phyloP scores from a whole-genome alignment of 2,329 filamentous ascomycete species.

The Graphilbum fragrans region DNA sequence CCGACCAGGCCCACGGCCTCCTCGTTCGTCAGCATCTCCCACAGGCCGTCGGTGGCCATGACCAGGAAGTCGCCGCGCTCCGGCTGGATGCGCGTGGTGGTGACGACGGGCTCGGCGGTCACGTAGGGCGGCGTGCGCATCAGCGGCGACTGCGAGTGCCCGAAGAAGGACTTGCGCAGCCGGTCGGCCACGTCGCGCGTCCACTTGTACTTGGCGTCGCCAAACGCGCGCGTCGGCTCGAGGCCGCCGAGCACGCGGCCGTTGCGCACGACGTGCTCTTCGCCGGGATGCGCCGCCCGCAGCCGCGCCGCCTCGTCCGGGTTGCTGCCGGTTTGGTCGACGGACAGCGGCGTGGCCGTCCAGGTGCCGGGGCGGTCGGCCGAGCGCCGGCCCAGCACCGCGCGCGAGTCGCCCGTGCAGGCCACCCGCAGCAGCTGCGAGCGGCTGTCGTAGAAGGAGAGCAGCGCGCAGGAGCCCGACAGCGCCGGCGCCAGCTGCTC shows the following conservation, averaged over 20 bases:
- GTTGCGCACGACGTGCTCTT: slow-evolving; percentile 76
- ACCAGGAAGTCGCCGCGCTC: slow-evolving; percentile 90
- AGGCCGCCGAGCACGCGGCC: slow-evolving; percentile 85
- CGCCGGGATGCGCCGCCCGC: slow-evolving; percentile 76
- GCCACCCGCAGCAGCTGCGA: slow-evolving; percentile 85
- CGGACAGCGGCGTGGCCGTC: slow-evolving; percentile 78
- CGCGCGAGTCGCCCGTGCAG: slow-evolving; percentile 91
- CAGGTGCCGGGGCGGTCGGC: slow-evolving; percentile 77
- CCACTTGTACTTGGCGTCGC: slow-evolving; percentile 97
- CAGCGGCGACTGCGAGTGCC: slow-evolving; percentile 60
- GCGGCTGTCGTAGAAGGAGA: slow-evolving; percentile 89
- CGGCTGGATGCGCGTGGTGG: slow-evolving; percentile 82
- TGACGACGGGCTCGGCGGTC: slow-evolving; percentile 89
- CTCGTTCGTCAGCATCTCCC: slow-evolving; percentile 99
- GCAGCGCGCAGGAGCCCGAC: slow-evolving; percentile 90
- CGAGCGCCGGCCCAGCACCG: slow-evolving; percentile 73
- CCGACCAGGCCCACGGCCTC: slow-evolving; percentile 94
- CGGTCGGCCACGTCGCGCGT: slow-evolving; percentile 70
- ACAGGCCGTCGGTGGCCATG: slow-evolving; percentile 90
- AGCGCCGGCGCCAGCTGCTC: slow-evolving; percentile 86
- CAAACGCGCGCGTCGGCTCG: slow-evolving; percentile 89
- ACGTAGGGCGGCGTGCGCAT: slow-evolving; percentile 93
- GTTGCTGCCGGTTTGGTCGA: slow-evolving; percentile 88
- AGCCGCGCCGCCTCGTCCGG: slow-evolving; percentile 73
- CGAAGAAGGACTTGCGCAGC: slow-evolving; percentile 79